A percentile compares a stretch with the other conserved stretches of the same genome.
Conservation (phyloP, 345 rosid species). For the Limnanthes douglasii region DNA sequence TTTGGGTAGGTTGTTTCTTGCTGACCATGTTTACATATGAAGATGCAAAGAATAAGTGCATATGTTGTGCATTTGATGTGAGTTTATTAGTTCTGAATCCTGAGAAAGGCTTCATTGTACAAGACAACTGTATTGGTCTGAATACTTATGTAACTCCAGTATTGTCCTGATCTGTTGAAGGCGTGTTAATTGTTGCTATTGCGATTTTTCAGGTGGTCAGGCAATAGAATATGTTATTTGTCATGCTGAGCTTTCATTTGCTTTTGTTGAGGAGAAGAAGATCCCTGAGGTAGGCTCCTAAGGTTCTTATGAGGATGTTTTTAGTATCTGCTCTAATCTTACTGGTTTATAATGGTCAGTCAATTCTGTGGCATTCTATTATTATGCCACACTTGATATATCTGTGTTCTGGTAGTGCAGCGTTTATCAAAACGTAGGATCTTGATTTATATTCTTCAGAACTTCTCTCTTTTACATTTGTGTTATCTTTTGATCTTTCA, state of each 20-base stretch:
- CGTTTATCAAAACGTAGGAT: no score
- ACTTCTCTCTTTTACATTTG: no score
- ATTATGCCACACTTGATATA: no score
- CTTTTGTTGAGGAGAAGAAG: slow-evolving; percentile 82
- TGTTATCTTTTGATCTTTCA: slow-evolving; percentile 17
- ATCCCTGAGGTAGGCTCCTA: slow-evolving; percentile 52
- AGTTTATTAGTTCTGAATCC: slow-evolving; percentile 1
- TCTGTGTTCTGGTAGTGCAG: no score
- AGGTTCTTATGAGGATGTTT: neutral
- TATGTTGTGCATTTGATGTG: neutral
- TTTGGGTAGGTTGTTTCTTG: slow-evolving; percentile 41
- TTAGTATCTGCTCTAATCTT: no score
- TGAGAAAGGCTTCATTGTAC: neutral
- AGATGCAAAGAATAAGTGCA: neutral
- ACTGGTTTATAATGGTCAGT: no score
- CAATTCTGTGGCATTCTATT: no score
- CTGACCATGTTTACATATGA: neutral
- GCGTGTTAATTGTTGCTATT: no score
- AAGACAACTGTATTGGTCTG: neutral
- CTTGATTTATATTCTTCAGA: no score
- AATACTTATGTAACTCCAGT: neutral
- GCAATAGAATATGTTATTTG: slow-evolving; percentile 80
- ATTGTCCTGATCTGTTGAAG: no score
- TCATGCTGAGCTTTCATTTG: slow-evolving; percentile 83
- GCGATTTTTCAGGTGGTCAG: slow-evolving; percentile 76